Conservation (phyloP, 1,139 yeast genomes). For the Yamadazyma triangularis region DNA sequence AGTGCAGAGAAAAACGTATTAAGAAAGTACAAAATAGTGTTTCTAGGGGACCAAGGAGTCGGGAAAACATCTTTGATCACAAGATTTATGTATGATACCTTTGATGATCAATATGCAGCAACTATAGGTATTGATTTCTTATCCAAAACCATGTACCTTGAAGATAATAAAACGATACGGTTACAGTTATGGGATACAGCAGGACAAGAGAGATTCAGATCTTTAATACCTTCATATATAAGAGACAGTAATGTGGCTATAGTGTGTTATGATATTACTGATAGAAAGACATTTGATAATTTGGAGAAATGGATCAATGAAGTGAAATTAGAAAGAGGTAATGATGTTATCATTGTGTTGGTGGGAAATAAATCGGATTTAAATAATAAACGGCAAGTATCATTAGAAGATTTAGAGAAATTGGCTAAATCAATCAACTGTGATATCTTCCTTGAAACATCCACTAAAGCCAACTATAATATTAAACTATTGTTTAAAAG, state of each 20-base stretch:
- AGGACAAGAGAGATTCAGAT: constrained; percentile 58
- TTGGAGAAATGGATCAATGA: constrained; percentile 50
- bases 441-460: constrained; percentile 82
- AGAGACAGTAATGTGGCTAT: constrained; percentile 97
- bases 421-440: constrained; percentile 53
- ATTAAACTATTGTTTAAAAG: constrained; percentile 85
- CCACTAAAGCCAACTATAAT: constrained; percentile 92
- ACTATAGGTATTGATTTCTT: constrained; percentile 96
- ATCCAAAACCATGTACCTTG: constrained; percentile 68
- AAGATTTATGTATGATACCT: constrained; percentile 97
- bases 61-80: constrained; percentile 96
- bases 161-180: constrained; percentile 51
- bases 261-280: constrained; percentile 89
- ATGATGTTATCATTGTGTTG: constrained; percentile 49
- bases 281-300: constrained; percentile 73
- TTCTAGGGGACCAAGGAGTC: constrained; percentile 93
- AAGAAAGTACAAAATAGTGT: constrained; percentile 84
- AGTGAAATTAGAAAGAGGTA: constrained; percentile 72
- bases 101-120: constrained; percentile 92
- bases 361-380: constrained; percentile 61
- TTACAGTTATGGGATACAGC: constrained; percentile 58
- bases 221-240: constrained; percentile 80
- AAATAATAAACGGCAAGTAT: constrained; percentile 71
- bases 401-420: constrained; percentile 74
- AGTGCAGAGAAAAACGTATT: constrained; percentile 16